Percentiles rank a stretch among this genome's conserved stretches.
These are phyloP conservation scores for Salvia miltiorrhiza DNA, from an alignment of 257 asterid genomes.

Conservation along the genomic window DNA sequence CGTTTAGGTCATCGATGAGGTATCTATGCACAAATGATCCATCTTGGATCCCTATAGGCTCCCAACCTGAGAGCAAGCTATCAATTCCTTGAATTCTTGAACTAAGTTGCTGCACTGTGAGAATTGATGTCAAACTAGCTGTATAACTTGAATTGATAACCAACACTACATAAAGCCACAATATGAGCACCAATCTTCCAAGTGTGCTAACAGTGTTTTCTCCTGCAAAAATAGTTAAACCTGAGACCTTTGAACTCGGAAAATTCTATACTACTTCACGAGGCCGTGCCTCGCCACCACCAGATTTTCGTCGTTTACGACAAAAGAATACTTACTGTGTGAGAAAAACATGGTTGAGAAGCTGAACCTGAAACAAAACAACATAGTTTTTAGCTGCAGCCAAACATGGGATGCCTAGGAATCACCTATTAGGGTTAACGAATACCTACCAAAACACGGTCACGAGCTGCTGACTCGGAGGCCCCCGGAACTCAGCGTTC, in stretches of 20 bases:
- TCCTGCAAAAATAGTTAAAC: conserved; percentile 39
- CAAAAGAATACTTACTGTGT: conserved; percentile 54
- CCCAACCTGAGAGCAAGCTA: conserved; percentile 52
- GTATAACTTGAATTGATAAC: conserved; percentile 90
- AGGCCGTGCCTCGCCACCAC: neutral
- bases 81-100: conserved; percentile 76
- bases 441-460: conserved; percentile 69
- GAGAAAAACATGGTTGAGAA: conserved; percentile 94
- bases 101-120: conserved; percentile 71
- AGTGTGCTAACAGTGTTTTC: conserved; percentile 84
- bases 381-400: neutral
- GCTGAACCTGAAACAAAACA: conserved; percentile 69
- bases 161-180: conserved; percentile 85
- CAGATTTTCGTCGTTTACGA: neutral
- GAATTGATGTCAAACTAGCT: conserved; percentile 93
- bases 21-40: conserved; percentile 75
- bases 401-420: neutral
- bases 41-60: conserved; percentile 84
- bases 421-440: neutral
- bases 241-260: neutral
- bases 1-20: conserved; percentile 52
- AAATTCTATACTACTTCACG: neutral
- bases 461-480: conserved; percentile 73
- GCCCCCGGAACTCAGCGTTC: conserved; percentile 77
- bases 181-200: conserved; percentile 66